Conservation (phyloP, 1,139 yeast genomes). For the Debaryomycetaceae sp. region DNA sequence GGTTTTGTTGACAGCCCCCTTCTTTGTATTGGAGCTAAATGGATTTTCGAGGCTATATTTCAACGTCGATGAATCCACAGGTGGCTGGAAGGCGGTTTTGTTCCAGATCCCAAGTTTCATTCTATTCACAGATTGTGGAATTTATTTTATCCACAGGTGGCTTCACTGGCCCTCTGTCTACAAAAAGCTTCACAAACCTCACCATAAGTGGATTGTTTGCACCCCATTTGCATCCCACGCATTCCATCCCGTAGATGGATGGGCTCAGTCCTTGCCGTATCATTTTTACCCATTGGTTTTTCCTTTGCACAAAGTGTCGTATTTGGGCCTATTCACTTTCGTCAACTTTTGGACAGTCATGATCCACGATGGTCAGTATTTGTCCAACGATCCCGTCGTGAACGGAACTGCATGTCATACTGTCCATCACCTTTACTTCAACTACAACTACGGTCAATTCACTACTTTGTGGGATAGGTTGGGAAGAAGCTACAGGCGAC, state of each 20-base stretch:
- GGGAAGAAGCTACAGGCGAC: constrained; percentile 89
- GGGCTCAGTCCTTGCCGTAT: constrained; percentile 87
- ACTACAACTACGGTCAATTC: constrained; percentile 97
- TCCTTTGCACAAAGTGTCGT: constrained; percentile 87
- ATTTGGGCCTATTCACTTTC: constrained; percentile 76
- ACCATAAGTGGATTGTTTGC: constrained; percentile 98
- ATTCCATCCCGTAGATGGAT: constrained; percentile 97
- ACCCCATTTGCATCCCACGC: constrained; percentile 99
- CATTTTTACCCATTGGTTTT: constrained; percentile 86
- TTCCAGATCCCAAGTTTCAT: constrained; percentile 74
- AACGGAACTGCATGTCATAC: constrained; percentile 99
- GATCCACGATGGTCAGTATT: constrained; percentile 96
- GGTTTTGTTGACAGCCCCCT: constrained; percentile 85
- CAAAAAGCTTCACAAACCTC: constrained; percentile 91
- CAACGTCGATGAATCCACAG: constrained; percentile 57
- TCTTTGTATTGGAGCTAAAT: constrained; percentile 78
- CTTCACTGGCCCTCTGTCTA: constrained; percentile 89
- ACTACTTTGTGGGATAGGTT: constrained; percentile 97
- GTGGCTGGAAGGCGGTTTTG: constrained; percentile 64
- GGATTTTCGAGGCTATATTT: constrained; percentile 82
- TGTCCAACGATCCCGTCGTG: constrained; percentile 88
- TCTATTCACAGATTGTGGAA: constrained; percentile 89
- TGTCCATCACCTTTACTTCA: constrained; percentile 91
- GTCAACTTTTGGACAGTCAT: constrained; percentile 97
- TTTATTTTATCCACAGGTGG: constrained; percentile 87